Evolutionary conservation across 768 basidiomycete genomes (phyloP).

Genomic region (Russula olivacea): DNA sequence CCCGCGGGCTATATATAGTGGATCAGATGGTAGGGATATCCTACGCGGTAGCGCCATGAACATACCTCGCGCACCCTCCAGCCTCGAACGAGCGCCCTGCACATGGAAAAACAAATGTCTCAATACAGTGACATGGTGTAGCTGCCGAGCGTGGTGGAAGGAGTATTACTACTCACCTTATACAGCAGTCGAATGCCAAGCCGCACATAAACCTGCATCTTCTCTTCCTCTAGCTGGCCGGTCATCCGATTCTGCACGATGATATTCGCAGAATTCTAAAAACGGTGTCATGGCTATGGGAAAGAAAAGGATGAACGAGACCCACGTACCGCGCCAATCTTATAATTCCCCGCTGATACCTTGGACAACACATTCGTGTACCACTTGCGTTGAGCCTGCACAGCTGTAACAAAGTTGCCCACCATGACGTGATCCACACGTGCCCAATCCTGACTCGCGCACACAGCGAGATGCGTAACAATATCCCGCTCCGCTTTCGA

Average conservation of each 20-base stretch:
- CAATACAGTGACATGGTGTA: background rate
- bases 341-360: conserved; percentile 81
- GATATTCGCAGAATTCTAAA: conserved; percentile 92
- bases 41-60: conserved; percentile 3
- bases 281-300: background rate
- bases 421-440: conserved; percentile 86
- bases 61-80: conserved; percentile 84
- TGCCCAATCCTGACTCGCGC: conserved; percentile 90
- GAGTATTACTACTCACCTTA: conserved; percentile 42
- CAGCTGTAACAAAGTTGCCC: conserved; percentile 89
- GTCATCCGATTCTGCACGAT: conserved; percentile 93
- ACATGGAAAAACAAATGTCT: background rate
- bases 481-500: conserved; percentile 91
- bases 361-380: conserved; percentile 86
- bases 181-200: conserved; percentile 90
- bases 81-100: conserved; percentile 74
- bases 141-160: background rate
- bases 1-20: conserved; percentile 49
- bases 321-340: conserved; percentile 74
- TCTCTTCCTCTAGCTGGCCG: conserved; percentile 93
- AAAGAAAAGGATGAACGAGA: background rate
- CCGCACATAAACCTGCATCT: conserved; percentile 93
- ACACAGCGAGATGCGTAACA: conserved; percentile 93
- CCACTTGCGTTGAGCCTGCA: conserved; percentile 96
- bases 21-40: background rate